Conservation (phyloP, 768 basidiomycete species). For the Suillus tomentosus region DNA sequence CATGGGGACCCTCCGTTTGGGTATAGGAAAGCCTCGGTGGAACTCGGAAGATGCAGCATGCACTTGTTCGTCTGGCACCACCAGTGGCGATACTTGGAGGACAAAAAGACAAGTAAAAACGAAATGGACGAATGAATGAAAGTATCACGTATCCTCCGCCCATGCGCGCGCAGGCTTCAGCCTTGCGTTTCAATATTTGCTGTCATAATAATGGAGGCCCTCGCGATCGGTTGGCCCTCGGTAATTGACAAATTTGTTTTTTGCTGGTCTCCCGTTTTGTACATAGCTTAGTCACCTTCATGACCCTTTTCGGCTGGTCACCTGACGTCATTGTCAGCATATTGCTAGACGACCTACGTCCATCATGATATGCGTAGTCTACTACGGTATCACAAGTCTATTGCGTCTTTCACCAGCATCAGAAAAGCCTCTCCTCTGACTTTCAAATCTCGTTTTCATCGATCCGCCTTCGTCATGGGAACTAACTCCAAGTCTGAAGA, state of each 20-base stretch:
- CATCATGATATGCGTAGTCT: background rate
- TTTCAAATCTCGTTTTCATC: slow-evolving; percentile 8
- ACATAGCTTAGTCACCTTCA: too few relatives aligned
- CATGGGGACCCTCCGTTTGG: background rate
- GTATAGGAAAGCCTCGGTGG: background rate
- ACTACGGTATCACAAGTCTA: background rate
- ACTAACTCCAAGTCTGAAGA: slow-evolving; percentile 55
- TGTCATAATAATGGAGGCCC: background rate
- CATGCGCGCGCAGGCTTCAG: background rate
- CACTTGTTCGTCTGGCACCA: background rate
- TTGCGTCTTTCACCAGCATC: background rate
- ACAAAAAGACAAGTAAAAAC: background rate
- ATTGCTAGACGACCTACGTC: background rate
- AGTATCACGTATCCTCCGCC: too few relatives aligned
- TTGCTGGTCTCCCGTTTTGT: background rate
- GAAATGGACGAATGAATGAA: background rate
- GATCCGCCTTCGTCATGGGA: slow-evolving; percentile 5
- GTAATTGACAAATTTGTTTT: too few relatives aligned
- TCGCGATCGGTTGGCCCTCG: too few relatives aligned
- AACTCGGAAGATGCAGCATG: background rate
- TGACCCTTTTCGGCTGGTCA: background rate
- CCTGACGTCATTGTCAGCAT: slow-evolving; percentile 1
- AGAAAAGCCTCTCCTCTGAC: background rate
- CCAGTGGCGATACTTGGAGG: background rate
- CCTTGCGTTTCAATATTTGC: background rate